These are phyloP conservation scores for Cichorium intybus DNA, from an alignment of 140 eudicot genomes.

Conservation along the genomic window DNA sequence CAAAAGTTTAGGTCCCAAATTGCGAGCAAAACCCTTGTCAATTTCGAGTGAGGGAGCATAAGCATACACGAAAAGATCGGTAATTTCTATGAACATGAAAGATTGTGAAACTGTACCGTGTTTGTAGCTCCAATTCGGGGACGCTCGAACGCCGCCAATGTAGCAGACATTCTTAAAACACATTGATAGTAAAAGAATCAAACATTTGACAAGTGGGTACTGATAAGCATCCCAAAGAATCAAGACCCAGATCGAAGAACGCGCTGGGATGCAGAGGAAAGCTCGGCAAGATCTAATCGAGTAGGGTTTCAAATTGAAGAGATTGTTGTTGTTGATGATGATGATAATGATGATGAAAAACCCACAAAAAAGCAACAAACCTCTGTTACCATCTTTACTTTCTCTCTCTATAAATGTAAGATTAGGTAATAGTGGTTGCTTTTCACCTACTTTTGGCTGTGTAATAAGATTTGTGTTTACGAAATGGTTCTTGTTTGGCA, in stretches of 20 bases:
- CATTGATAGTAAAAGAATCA: slow-evolving; percentile 21
- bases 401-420: slow-evolving; percentile 14
- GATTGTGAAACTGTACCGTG: slow-evolving; percentile 31
- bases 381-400: background rate
- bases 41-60: background rate
- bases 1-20: background rate
- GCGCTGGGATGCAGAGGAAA: background rate
- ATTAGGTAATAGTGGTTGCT: slow-evolving; percentile 48
- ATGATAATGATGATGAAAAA: background rate
- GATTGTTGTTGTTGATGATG: background rate
- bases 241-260: slow-evolving; percentile 11
- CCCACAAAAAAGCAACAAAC: slow-evolving; percentile 6
- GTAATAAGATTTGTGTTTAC: slow-evolving; percentile 7
- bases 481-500: slow-evolving; percentile 3
- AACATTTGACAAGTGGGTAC: slow-evolving; percentile 11
- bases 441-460: slow-evolving; percentile 50
- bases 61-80: slow-evolving; percentile 8
- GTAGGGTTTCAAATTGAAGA: slow-evolving; percentile 22
- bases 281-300: slow-evolving; percentile 17
- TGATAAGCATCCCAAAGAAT: background rate
- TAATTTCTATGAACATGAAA: background rate
- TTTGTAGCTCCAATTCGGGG: slow-evolving; percentile 47
- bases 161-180: slow-evolving; percentile 43
- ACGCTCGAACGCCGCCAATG: slow-evolving; percentile 52
- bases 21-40: slow-evolving; percentile 9